A percentile compares a stretch with the other conserved stretches of the same genome.
phyloP scores from a whole-genome alignment of 331 rosid species.

The Acacia pycnantha region DNA sequence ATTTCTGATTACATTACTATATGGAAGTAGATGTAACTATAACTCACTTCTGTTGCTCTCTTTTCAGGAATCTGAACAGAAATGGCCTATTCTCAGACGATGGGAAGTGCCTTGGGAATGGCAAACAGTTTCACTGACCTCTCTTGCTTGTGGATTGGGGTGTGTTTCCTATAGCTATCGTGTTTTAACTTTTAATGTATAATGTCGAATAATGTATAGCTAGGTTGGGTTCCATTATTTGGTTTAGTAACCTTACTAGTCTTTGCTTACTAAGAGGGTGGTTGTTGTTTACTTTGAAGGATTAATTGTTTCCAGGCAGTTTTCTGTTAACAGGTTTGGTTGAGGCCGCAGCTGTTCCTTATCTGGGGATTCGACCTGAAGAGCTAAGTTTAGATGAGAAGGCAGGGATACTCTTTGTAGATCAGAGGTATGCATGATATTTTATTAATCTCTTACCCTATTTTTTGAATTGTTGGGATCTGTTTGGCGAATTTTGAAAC shows the following conservation, averaged over 20 bases:
- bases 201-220: constrained; percentile 7
- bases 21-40: neutral
- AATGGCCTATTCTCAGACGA: constrained; percentile 71
- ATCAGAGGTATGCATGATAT: constrained; percentile 65
- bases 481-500: constrained; percentile 25
- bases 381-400: constrained; percentile 78
- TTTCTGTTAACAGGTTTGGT: constrained; percentile 92
- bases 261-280: constrained; percentile 11
- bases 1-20: constrained; percentile 7
- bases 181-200: constrained; percentile 13
- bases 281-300: constrained; percentile 17
- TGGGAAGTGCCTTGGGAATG: constrained; percentile 99
- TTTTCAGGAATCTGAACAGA: constrained; percentile 57
- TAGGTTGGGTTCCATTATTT: neutral
- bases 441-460: constrained; percentile 11
- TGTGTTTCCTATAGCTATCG: constrained; percentile 31
- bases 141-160: constrained; percentile 93
- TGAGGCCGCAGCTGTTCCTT: constrained; percentile 81
- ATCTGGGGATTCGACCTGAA: constrained; percentile 68
- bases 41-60: neutral
- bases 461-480: constrained; percentile 1
- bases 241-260: neutral
- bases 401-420: constrained; percentile 77
- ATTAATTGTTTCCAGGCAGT: constrained; percentile 90
- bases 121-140: constrained; percentile 84